Percentiles rank a stretch among this genome's conserved stretches.
Evolutionary conservation across 164 flowering plant species (phyloP).

Genomic region (Platanus orientalis): DNA sequence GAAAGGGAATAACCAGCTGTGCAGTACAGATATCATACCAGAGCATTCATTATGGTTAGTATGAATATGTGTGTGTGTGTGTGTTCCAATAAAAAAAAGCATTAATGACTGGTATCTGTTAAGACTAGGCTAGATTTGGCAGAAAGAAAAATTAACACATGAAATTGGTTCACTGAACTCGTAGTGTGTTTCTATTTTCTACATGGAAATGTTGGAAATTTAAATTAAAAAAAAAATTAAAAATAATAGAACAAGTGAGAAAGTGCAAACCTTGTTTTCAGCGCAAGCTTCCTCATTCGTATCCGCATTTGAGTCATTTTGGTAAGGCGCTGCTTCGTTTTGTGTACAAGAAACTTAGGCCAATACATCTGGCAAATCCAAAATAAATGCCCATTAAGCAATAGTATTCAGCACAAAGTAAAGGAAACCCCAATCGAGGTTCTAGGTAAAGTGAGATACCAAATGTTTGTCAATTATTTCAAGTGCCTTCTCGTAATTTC

Average conservation of each 20-base stretch:
- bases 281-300: slow-evolving; percentile 89
- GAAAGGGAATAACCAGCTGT: no score
- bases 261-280: slow-evolving; percentile 71
- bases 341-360: slow-evolving; percentile 85
- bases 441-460: slow-evolving; percentile 34
- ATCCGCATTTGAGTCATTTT: slow-evolving; percentile 96
- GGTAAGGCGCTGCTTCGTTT: slow-evolving; percentile 78
- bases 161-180: no score
- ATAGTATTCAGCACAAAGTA: background rate
- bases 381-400: background rate
- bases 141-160: no score
- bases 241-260: background rate
- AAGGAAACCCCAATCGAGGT: background rate
- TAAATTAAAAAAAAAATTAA: no score
- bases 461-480: slow-evolving; percentile 81
- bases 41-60: no score
- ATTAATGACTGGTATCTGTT: no score
- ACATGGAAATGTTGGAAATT: no score
- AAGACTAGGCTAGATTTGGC: no score
- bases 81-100: no score
- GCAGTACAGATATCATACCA: no score
- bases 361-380: slow-evolving; percentile 62
- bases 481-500: slow-evolving; percentile 79
- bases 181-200: no score
- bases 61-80: no score